phyloP scores from a whole-genome alignment of 331 rosid genomes.

The Pyracantha coccinea region DNA sequence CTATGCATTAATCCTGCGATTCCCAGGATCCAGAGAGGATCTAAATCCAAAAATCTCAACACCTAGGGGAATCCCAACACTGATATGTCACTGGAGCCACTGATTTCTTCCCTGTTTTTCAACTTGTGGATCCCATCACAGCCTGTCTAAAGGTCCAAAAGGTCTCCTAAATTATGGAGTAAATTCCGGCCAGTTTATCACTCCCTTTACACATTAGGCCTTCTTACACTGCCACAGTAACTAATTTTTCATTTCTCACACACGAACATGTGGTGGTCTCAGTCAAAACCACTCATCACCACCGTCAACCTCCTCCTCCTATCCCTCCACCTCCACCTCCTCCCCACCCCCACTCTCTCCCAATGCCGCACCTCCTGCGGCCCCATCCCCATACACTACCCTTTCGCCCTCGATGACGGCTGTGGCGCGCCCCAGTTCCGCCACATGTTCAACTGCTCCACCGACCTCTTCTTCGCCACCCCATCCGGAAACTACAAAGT shows the following conservation, averaged over 20 bases:
- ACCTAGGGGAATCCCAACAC: background rate
- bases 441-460: conserved; percentile 65
- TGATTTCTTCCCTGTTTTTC: conserved; percentile 3
- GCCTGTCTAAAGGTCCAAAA: background rate
- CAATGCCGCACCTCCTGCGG: conserved; percentile 74
- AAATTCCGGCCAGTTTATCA: conserved; percentile 1
- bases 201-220: background rate
- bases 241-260: background rate
- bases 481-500: conserved; percentile 85
- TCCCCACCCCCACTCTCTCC: background rate
- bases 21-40: too few species aligned
- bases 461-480: conserved; percentile 61
- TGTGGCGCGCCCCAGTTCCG: conserved; percentile 90
- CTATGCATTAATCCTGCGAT: too few species aligned
- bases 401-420: conserved; percentile 78
- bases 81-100: background rate
- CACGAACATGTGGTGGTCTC: background rate
- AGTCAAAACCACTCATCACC: too few species aligned
- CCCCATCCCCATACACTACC: conserved; percentile 59
- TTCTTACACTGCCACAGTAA: background rate
- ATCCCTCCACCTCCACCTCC: too few species aligned
- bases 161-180: background rate
- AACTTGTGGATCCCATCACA: conserved; percentile 19
- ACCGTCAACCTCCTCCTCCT: too few species aligned
- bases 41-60: too few species aligned